phyloP scores from a whole-genome alignment of 1,284 basidiomycete species.

The Thecaphora thlaspeos region DNA sequence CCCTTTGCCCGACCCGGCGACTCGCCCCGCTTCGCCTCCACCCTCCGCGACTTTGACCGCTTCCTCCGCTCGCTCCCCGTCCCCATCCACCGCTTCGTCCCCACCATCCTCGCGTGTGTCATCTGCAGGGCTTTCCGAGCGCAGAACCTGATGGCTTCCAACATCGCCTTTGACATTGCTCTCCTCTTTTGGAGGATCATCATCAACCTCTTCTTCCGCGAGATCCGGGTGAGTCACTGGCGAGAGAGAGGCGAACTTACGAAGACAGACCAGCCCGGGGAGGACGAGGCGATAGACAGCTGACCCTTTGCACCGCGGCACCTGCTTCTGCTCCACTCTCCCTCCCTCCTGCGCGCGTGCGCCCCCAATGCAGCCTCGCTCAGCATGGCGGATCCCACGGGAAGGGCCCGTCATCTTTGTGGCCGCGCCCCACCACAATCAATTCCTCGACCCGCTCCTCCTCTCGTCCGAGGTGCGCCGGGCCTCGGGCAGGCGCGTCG shows the following conservation, averaged over 20 bases:
- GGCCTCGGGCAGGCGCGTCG: conserved; percentile 79
- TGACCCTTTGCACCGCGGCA: too few species aligned
- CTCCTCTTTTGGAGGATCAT: conserved; percentile 68
- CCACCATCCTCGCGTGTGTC: conserved; percentile 35
- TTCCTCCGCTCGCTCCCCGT: conserved; percentile 45
- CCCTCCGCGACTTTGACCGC: conserved; percentile 42
- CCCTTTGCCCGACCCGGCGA: conserved; percentile 30
- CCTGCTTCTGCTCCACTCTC: not conserved
- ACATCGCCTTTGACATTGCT: conserved; percentile 58
- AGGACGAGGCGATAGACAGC: too few species aligned
- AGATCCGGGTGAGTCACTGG: conserved; percentile 66
- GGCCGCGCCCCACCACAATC: conserved; percentile 90
- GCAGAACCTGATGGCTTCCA: conserved; percentile 50
- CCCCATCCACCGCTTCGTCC: conserved; percentile 45
- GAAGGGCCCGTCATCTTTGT: conserved; percentile 95
- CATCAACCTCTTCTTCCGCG: conserved; percentile 94
- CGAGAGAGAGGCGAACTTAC: too few species aligned
- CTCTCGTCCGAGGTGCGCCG: conserved; percentile 79
- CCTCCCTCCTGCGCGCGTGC: not conserved
- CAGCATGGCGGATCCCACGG: conserved; percentile 86
- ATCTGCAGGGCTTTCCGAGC: conserved; percentile 40
- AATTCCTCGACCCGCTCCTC: conserved; percentile 95
- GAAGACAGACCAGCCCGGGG: too few species aligned
- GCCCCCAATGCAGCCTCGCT: conserved; percentile 65
- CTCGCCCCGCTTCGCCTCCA: conserved; percentile 21